These are phyloP conservation scores for Phytophthora hibernalis DNA, from an alignment of 352 stramenopile genomes.

Conservation along the genomic window DNA sequence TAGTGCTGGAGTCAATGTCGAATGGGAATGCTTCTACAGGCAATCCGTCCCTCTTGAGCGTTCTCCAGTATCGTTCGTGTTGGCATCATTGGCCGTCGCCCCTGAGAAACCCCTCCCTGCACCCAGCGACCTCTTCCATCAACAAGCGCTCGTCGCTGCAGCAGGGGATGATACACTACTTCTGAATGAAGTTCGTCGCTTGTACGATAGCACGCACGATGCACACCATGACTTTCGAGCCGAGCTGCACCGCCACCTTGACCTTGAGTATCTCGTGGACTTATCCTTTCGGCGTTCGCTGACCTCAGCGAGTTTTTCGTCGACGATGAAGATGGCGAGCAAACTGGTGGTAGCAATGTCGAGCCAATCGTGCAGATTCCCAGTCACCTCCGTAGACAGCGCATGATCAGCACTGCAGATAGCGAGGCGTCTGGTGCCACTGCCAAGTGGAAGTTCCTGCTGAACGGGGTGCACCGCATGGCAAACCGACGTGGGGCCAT, in stretches of 20 bases:
- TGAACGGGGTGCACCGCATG: slow-evolving; percentile 50
- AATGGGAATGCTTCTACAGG: slow-evolving; percentile 71
- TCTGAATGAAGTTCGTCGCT: slow-evolving; percentile 65
- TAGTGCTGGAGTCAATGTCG: slow-evolving; percentile 8
- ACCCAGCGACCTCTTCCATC: slow-evolving; percentile 72
- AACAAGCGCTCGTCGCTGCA: slow-evolving; percentile 51
- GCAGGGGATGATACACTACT: slow-evolving; percentile 60
- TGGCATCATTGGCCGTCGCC: slow-evolving; percentile 61
- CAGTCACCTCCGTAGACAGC: slow-evolving; percentile 30
- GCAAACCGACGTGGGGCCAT: slow-evolving; percentile 54
- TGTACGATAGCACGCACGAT: slow-evolving; percentile 76
- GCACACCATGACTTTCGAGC: slow-evolving; percentile 65
- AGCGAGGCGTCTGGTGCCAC: slow-evolving; percentile 16
- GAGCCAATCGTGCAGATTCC: slow-evolving; percentile 59
- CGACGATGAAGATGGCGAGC: slow-evolving; percentile 41
- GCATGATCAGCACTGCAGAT: slow-evolving; percentile 22
- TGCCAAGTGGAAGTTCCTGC: slow-evolving; percentile 55
- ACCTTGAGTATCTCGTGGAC: slow-evolving; percentile 72
- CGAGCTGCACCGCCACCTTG: slow-evolving; percentile 63
- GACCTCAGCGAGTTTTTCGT: slow-evolving; percentile 68
- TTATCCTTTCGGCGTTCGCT: slow-evolving; percentile 73
- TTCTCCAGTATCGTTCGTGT: slow-evolving; percentile 72
- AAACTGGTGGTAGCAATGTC: slow-evolving; percentile 23
- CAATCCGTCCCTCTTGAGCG: slow-evolving; percentile 69
- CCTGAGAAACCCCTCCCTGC: slow-evolving; percentile 54